These are phyloP conservation scores for Bifiguratus adelaidae DNA, from an alignment of 192 early-diverging fungal species.

Conservation along the genomic window DNA sequence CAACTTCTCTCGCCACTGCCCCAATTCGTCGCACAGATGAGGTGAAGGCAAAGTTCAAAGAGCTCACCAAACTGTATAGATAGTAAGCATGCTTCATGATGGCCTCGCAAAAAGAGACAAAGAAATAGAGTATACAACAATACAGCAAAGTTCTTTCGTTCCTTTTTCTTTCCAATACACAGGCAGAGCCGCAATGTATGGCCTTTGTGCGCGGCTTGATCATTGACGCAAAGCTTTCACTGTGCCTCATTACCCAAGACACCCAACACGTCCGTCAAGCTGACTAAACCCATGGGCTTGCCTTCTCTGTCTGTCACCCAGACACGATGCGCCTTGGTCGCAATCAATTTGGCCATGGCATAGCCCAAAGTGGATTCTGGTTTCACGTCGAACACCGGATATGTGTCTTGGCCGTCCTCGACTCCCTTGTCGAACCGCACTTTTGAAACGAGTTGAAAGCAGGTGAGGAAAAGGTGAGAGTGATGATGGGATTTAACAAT, in stretches of 20 bases:
- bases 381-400: conserved; percentile 68
- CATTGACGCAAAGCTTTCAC: too few relatives aligned
- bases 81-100: too few relatives aligned
- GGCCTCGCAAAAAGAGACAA: neutral
- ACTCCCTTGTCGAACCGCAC: conserved; percentile 51
- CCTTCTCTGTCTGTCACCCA: conserved; percentile 58
- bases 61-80: conserved; percentile 24
- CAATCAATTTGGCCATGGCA: conserved; percentile 65
- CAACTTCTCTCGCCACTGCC: conserved; percentile 59
- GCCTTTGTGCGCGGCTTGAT: too few relatives aligned
- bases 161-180: too few relatives aligned
- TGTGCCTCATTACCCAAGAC: conserved; percentile 26
- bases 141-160: neutral
- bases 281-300: conserved; percentile 57
- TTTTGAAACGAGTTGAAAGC: conserved; percentile 49
- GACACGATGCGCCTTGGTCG: conserved; percentile 72
- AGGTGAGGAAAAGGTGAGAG: conserved; percentile 37
- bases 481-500: conserved; percentile 26
- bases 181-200: too few relatives aligned
- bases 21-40: conserved; percentile 39
- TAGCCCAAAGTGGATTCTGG: conserved; percentile 58
- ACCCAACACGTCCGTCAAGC: conserved; percentile 68
- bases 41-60: conserved; percentile 34
- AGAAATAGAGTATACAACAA: neutral
- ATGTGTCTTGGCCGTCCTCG: conserved; percentile 53